A percentile compares a stretch with the other conserved stretches of the same genome.
Evolutionary conservation across 768 basidiomycete species (phyloP).

Genomic region (Kwoniella dendrophila): DNA sequence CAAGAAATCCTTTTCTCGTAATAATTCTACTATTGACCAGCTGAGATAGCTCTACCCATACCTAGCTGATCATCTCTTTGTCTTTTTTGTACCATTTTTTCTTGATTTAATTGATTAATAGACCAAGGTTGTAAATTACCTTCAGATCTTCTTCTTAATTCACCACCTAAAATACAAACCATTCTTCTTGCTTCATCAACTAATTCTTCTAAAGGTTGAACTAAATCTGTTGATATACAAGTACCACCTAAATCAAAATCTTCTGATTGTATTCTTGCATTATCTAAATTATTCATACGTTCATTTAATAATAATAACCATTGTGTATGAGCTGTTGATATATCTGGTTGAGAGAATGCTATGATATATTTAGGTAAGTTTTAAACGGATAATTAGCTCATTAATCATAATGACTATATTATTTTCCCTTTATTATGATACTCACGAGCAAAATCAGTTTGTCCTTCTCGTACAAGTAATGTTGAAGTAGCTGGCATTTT

Average conservation of each 20-base stretch:
- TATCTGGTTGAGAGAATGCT: conserved; percentile 35
- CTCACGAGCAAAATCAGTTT: conserved; percentile 37
- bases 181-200: conserved; percentile 43
- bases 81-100: neutral
- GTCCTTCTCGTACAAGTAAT: conserved; percentile 34
- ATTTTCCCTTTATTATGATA: too few relatives aligned
- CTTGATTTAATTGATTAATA: neutral
- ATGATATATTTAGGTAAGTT: neutral
- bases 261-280: conserved; percentile 7
- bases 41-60: conserved; percentile 4
- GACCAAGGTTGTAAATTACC: conserved; percentile 34
- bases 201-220: conserved; percentile 32
- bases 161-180: conserved; percentile 36
- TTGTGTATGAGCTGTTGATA: conserved; percentile 36
- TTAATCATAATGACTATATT: too few relatives aligned
- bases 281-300: conserved; percentile 25
- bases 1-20: too few relatives aligned
- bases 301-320: conserved; percentile 30
- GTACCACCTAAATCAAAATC: conserved; percentile 37
- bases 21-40: neutral
- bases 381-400: too few relatives aligned
- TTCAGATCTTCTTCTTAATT: conserved; percentile 41
- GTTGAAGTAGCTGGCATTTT: conserved; percentile 20
- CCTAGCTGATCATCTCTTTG: neutral
- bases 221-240: conserved; percentile 16